Percentiles rank a stretch among this genome's conserved stretches.
Evolutionary conservation across 2,329 filamentous ascomycete species (phyloP).

Genomic region (Apiospora kogelbergensis): DNA sequence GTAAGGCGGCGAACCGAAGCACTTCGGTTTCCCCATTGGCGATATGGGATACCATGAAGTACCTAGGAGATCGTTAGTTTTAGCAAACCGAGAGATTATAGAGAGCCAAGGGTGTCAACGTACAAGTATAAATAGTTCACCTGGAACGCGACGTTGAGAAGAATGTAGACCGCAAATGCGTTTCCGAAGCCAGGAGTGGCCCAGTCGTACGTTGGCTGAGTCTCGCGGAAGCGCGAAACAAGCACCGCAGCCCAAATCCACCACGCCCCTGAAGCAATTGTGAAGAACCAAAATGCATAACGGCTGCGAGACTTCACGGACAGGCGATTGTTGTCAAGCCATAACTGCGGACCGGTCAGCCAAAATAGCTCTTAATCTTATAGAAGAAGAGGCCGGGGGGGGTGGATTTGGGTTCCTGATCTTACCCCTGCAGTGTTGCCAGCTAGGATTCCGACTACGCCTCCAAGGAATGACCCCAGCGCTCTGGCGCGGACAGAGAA

Average conservation of each 20-base stretch:
- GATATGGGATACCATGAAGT: slow-evolving; percentile 69
- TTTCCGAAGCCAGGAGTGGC: slow-evolving; percentile 59
- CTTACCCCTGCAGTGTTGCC: slow-evolving; percentile 65
- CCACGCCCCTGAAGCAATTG: slow-evolving; percentile 64
- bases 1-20: slow-evolving; percentile 65
- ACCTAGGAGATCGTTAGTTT: slow-evolving; percentile 38
- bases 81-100: background rate
- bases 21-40: slow-evolving; percentile 62
- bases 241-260: slow-evolving; percentile 72
- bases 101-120: slow-evolving; percentile 24
- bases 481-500: slow-evolving; percentile 69
- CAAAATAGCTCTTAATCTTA: background rate
- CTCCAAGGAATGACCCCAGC: slow-evolving; percentile 69
- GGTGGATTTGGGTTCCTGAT: slow-evolving; percentile 9
- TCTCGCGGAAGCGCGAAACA: slow-evolving; percentile 58
- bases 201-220: slow-evolving; percentile 67
- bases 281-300: slow-evolving; percentile 52
- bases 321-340: slow-evolving; percentile 58
- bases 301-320: slow-evolving; percentile 55
- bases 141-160: slow-evolving; percentile 68
- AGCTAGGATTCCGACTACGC: slow-evolving; percentile 62
- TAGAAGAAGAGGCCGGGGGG: background rate
- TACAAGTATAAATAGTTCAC: slow-evolving; percentile 72
- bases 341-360: slow-evolving; percentile 27
- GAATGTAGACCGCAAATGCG: slow-evolving; percentile 66